Evolutionary conservation across 2,329 filamentous ascomycete species (phyloP).

Genomic region (Pseudopithomyces maydicus): DNA sequence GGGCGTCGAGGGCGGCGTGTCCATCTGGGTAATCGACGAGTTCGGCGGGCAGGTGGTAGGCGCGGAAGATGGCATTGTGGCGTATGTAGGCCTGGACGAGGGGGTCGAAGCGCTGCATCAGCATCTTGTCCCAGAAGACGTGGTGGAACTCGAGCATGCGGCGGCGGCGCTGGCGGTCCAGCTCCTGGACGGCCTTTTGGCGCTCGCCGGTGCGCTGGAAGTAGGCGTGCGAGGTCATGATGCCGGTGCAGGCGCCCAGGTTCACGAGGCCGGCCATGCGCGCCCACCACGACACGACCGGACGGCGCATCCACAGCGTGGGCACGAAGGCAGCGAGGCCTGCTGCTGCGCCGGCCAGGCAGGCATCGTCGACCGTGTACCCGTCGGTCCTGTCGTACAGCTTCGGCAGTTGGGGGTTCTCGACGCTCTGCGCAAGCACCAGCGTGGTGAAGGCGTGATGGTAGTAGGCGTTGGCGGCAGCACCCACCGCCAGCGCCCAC

Average conservation of each 20-base stretch:
- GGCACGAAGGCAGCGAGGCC: slow-evolving; percentile 29
- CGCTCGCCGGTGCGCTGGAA: slow-evolving; percentile 35
- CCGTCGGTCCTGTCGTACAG: slow-evolving; percentile 29
- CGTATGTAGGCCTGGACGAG: slow-evolving; percentile 33
- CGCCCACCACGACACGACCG: slow-evolving; percentile 27
- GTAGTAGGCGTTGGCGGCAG: slow-evolving; percentile 32
- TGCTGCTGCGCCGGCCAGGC: slow-evolving; percentile 27
- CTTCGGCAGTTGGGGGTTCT: slow-evolving; percentile 21
- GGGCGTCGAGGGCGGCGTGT: not conserved
- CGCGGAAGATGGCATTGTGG: slow-evolving; percentile 30
- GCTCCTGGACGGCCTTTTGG: slow-evolving; percentile 23
- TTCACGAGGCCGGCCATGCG: slow-evolving; percentile 30
- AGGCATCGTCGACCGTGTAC: slow-evolving; percentile 34
- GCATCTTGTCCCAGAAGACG: slow-evolving; percentile 30
- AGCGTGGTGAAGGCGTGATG: slow-evolving; percentile 23
- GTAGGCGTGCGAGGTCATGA: slow-evolving; percentile 28
- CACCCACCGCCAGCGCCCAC: slow-evolving; percentile 25
- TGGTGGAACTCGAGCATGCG: slow-evolving; percentile 30
- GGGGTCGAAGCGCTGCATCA: slow-evolving; percentile 30
- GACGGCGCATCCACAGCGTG: slow-evolving; percentile 25
- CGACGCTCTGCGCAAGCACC: slow-evolving; percentile 14
- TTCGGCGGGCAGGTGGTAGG: slow-evolving; percentile 22
- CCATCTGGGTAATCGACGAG: slow-evolving; percentile 22
- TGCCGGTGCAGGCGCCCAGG: slow-evolving; percentile 28
- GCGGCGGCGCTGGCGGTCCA: slow-evolving; percentile 20